Conservation (phyloP, 1,139 yeast species). For the Pichia norvegensis region DNA sequence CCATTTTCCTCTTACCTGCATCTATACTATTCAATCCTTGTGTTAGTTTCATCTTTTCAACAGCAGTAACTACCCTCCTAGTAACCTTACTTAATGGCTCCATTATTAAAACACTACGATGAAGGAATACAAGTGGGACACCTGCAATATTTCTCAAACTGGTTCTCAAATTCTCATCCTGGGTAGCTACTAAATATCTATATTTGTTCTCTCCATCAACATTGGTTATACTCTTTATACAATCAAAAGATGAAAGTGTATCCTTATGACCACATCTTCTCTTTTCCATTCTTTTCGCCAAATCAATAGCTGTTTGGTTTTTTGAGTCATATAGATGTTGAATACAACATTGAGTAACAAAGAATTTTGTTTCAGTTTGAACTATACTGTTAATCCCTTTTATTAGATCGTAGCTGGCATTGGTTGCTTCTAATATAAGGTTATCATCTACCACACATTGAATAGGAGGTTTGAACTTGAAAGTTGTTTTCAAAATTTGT, state of each 20-base stretch:
- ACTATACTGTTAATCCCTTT: constrained; percentile 77
- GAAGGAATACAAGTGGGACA: constrained; percentile 79
- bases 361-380: constrained; percentile 80
- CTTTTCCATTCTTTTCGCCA: constrained; percentile 74
- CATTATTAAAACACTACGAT: constrained; percentile 90
- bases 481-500: constrained; percentile 73
- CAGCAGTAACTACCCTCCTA: constrained; percentile 40
- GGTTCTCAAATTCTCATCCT: constrained; percentile 61
- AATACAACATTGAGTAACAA: constrained; percentile 96
- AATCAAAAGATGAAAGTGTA: constrained; percentile 64
- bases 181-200: constrained; percentile 83
- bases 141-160: constrained; percentile 74
- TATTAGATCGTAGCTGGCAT: constrained; percentile 60
- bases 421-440: constrained; percentile 55
- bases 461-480: constrained; percentile 89
- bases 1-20: constrained; percentile 31
- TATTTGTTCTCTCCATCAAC: constrained; percentile 77
- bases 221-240: constrained; percentile 64
- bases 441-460: constrained; percentile 84
- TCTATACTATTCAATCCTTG: constrained; percentile 59
- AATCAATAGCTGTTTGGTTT: constrained; percentile 64
- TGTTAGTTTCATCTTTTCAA: constrained; percentile 61
- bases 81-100: constrained; percentile 83
- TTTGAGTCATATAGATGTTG: constrained; percentile 68
- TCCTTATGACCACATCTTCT: constrained; percentile 54